Percentiles rank a stretch among this genome's conserved stretches.
These are phyloP conservation scores for Quercus cerris DNA, from an alignment of 306 rosid species.

Conservation along the genomic window DNA sequence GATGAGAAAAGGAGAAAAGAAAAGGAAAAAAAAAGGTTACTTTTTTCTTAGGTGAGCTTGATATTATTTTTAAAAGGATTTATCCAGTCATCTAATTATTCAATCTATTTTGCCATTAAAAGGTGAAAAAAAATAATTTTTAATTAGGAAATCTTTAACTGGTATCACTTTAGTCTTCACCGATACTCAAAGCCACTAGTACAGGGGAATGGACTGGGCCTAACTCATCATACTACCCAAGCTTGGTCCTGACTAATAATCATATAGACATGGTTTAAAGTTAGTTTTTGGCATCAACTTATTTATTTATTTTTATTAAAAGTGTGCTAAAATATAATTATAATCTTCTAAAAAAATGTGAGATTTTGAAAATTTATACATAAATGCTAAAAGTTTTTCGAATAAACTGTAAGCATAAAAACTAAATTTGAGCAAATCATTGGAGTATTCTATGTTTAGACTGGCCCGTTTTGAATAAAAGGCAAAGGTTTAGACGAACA, in stretches of 20 bases:
- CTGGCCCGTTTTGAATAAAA: background rate
- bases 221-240: too few relatives aligned
- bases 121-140: background rate
- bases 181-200: background rate
- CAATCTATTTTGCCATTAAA: background rate
- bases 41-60: background rate
- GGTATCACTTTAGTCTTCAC: background rate
- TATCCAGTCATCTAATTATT: background rate
- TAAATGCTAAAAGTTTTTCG: too few relatives aligned
- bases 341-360: too few relatives aligned
- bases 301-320: too few relatives aligned
- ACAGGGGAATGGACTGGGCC: too few relatives aligned
- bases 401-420: too few relatives aligned
- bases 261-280: background rate
- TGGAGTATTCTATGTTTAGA: background rate
- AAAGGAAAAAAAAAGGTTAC: background rate
- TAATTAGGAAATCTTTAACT: background rate
- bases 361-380: too few relatives aligned
- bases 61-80: background rate
- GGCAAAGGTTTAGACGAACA: too few relatives aligned
- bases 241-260: background rate
- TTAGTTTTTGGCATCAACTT: too few relatives aligned
- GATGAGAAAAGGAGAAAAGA: too few relatives aligned
- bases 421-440: background rate
- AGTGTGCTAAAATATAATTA: too few relatives aligned